Base-by-base conservation (phyloP, 495 filamentous ascomycete genomes). In the Aspergillus ellipticus region DNA sequence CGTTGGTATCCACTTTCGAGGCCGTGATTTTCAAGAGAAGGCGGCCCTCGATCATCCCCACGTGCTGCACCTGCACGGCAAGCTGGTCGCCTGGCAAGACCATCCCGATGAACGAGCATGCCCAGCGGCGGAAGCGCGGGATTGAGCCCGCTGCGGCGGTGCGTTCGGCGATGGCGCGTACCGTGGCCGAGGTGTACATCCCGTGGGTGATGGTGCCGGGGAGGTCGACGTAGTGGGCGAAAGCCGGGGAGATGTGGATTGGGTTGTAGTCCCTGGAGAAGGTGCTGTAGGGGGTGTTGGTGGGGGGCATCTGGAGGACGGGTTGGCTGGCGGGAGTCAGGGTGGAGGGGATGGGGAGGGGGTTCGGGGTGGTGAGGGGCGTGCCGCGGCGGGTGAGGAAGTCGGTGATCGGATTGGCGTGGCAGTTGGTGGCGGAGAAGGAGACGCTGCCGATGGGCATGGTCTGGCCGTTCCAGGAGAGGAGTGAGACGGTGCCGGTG, bases 181-280 rank as follows among this genome's bases (percentile, higher is more conserved):
- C 52, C 10, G 28, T 28, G 2, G 41, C 52, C 17, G 41, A 46
- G 5, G 45, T 19, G 16, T 54, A 39, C 52, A 54, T 33, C 2
- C 52, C 52, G 26, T 54, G 52, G 17, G 42, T 31, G 2, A 54
- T 39, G 13, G 41, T 37, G 24, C 31, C 41, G 5, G 16, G 35
- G 6, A 10, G 52, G 3, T 39, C 52, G n/a, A 39, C 52, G 15
- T 46, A 54, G 3, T 31, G 52, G 15, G 52, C 24, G 19, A 54
- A 54, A 5, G 22, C n/a, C 1, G 19, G 24, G 22, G 41, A 54
- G 16, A 47, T 6, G 16, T 54, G 52, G 26, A 54, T 54, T 3
- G 52, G 52, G 16, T 54, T 54, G 17, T 17, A 31, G 21, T 54
- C 52, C 13, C n/a, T 1, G 4, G 52, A 54, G 41, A 46, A 37